Conservation (phyloP, 2,329 filamentous ascomycete genomes). For the Neonectria coccinea region DNA sequence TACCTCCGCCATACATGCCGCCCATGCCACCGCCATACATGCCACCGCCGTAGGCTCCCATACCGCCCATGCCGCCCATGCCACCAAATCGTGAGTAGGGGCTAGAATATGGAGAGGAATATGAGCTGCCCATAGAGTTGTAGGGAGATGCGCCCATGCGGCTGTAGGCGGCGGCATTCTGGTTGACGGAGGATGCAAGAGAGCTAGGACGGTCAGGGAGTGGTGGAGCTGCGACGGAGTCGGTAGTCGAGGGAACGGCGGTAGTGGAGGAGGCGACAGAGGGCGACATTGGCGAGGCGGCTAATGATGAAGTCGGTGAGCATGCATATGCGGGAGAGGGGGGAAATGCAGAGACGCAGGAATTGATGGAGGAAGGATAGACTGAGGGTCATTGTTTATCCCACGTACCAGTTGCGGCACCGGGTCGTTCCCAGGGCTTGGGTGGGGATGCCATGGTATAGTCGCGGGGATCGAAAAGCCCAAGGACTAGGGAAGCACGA, state of each 20-base stretch:
- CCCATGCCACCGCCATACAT: slow-evolving; percentile 54
- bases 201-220: slow-evolving; percentile 85
- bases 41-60: slow-evolving; percentile 54
- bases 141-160: slow-evolving; percentile 66
- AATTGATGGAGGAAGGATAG: slow-evolving; percentile 11
- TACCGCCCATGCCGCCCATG: slow-evolving; percentile 47
- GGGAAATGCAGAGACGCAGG: slow-evolving; percentile 20
- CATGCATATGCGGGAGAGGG: slow-evolving; percentile 41
- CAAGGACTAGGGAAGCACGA: slow-evolving; percentile 22
- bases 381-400: slow-evolving; percentile 25
- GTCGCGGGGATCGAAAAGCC: slow-evolving; percentile 23
- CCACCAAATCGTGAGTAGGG: slow-evolving; percentile 57
- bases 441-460: slow-evolving; percentile 83
- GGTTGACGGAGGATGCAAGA: slow-evolving; percentile 83
- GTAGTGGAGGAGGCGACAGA: slow-evolving; percentile 56
- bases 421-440: slow-evolving; percentile 94
- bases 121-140: slow-evolving; percentile 55
- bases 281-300: slow-evolving; percentile 58
- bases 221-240: slow-evolving; percentile 66
- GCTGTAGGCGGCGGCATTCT: slow-evolving; percentile 88
- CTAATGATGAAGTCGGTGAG: slow-evolving; percentile 34
- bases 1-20: slow-evolving; percentile 55
- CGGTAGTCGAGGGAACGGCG: slow-evolving; percentile 52
- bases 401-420: slow-evolving; percentile 67
- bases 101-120: slow-evolving; percentile 54